Percentiles rank a stretch among this genome's conserved stretches.
Evolutionary conservation across 441 rosid species (phyloP).

Genomic region (Euphorbia corollata): DNA sequence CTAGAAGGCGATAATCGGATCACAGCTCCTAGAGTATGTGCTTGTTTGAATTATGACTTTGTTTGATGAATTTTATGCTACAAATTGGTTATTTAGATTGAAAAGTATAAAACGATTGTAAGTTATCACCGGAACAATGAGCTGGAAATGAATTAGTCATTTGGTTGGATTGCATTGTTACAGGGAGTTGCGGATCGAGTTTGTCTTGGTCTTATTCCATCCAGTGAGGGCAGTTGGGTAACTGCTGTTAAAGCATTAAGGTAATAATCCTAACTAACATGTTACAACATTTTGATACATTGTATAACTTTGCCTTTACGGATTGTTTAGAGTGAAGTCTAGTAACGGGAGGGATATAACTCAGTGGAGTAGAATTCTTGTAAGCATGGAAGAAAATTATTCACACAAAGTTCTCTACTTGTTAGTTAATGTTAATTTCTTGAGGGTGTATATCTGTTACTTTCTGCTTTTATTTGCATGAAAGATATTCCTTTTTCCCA

Average conservation of each 20-base stretch:
- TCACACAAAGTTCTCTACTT: not conserved
- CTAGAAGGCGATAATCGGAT: conserved; percentile 81
- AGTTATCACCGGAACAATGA: not conserved
- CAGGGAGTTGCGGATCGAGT: conserved; percentile 92
- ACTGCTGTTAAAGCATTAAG: conserved; percentile 80
- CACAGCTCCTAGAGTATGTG: conserved; percentile 67
- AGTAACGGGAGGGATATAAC: too few relatives aligned
- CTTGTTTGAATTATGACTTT: not conserved
- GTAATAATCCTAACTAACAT: conserved; percentile 28
- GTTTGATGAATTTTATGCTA: not conserved
- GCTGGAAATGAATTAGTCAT: conserved; percentile 11
- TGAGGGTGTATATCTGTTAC: not conserved
- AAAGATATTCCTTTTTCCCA: not conserved
- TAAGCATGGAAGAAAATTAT: not conserved
- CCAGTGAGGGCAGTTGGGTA: conserved; percentile 84
- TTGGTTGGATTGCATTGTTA: conserved; percentile 15
- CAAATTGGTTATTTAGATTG: not conserved
- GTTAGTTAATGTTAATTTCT: too few relatives aligned
- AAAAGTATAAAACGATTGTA: not conserved
- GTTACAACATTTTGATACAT: not conserved
- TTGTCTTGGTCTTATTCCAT: conserved; percentile 84
- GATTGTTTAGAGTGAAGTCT: too few relatives aligned
- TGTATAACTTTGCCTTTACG: not conserved
- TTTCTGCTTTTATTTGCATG: not conserved
- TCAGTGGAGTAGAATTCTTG: too few relatives aligned